Conservation (phyloP, 2,329 filamentous ascomycete species). For the Microdochium nivale region DNA sequence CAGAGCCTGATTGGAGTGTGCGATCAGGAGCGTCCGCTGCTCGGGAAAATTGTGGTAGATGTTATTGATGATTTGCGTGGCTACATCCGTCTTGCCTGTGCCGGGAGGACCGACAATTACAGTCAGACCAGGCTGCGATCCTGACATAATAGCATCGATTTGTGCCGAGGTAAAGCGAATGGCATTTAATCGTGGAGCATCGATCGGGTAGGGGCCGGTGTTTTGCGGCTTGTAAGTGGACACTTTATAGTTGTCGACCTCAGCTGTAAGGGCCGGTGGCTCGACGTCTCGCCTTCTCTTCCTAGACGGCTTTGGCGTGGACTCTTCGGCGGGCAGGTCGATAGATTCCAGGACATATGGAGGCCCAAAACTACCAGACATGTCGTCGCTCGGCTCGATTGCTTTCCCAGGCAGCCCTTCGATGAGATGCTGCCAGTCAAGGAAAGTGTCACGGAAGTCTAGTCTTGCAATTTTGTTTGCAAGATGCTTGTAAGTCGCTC, state of each 20-base stretch:
- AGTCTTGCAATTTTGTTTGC: slow-evolving; percentile 69
- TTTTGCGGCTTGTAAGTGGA: slow-evolving; percentile 87
- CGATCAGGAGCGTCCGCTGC: slow-evolving; percentile 84
- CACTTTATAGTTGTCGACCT: slow-evolving; percentile 65
- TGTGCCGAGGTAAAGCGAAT: slow-evolving; percentile 88
- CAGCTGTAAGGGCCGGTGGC: slow-evolving; percentile 45
- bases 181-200: slow-evolving; percentile 71
- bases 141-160: slow-evolving; percentile 86
- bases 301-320: slow-evolving; percentile 58
- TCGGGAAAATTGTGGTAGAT: slow-evolving; percentile 96
- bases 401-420: slow-evolving; percentile 84
- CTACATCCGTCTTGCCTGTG: slow-evolving; percentile 98
- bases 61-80: slow-evolving; percentile 97
- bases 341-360: slow-evolving; percentile 76
- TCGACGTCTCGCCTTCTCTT: slow-evolving; percentile 79
- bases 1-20: slow-evolving; percentile 94
- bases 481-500: slow-evolving; percentile 78
- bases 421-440: slow-evolving; percentile 90
- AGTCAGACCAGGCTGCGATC: slow-evolving; percentile 87
- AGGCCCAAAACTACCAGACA: slow-evolving; percentile 67
- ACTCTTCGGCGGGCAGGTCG: slow-evolving; percentile 41
- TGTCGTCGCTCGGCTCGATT: slow-evolving; percentile 68
- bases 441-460: slow-evolving; percentile 89
- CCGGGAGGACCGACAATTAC: slow-evolving; percentile 92
- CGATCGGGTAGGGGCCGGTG: slow-evolving; percentile 79